Base-by-base conservation (phyloP, 305 asterid species). In the Rubia peregrina region DNA sequence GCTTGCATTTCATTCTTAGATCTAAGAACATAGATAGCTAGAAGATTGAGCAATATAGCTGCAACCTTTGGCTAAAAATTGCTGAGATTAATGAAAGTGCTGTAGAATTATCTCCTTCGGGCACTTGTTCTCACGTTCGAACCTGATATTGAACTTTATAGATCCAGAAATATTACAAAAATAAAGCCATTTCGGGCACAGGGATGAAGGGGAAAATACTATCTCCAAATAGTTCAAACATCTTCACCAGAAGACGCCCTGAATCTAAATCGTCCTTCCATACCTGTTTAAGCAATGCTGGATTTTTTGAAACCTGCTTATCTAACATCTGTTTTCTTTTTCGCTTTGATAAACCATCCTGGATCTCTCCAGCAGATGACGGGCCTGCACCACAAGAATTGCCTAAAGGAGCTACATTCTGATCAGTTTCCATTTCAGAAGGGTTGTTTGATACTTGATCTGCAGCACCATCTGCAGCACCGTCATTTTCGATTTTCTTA, bases 171-270 rank as follows among this genome's bases (percentile, higher is more conserved):
- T 46, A 24, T 56, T 73, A 73, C 77, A 73, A 56, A 67, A 73
- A 73, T 33, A 73, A n/a, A 13, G 61, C 56, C 77, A 73, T 73
- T 65, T 73, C 72, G 42, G 76, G 72, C 42, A 13, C 36, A 26
- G 72, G 61, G 38, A 66, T 42, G 43, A 66, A 73, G n/a, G 77
- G 72, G 7, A 73, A 67, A 42, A 73, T 57, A 19, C 68, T 43
- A 66, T 73, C 77, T 56, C 77, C 77, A 67, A 73, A 73, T n/a
- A 57, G 46, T n/a, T 73, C 77, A 67, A 68, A 73, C 68, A 66
- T 17, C 11, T 40, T 42, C 9, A 67, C 53, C 61, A 73, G 68
- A 56, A 57, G 77, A 38, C 68, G 72, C 48, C 77, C 77, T 43
- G 77, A 73, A 66, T 67, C 72, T 26, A 73, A 33, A n/a, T 73